Evolutionary conservation across 2,329 filamentous ascomycete genomes (phyloP), one percentile per base, ranked within the genome.

Genomic region (Cladosporium colombiae): DNA sequence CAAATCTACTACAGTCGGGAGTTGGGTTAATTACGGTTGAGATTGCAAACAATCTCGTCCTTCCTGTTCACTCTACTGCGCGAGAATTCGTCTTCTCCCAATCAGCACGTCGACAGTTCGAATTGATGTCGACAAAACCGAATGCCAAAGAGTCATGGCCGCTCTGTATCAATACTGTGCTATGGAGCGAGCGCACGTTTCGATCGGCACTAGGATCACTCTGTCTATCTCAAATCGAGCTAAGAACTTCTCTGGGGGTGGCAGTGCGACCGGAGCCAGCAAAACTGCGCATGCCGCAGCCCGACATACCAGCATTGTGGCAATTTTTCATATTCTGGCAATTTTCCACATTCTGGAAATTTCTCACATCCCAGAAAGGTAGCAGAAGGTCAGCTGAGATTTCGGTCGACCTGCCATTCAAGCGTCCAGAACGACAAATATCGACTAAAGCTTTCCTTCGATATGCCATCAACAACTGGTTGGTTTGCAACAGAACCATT

Each of bases 11-110:
- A 40, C 37, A 40, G 0, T 40, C 37, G 7, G 37, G 37, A 40
- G 37, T 40, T 40, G 37, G 37, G 16, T 40, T 40, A 25, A 21
- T 50, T 10, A 50, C 46, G 23, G 10, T 50, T 10, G 46, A 50
- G 3, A 3, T 8, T 23, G 46, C 46, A 13, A 16, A 50, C 10
- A 21, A 7, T 5, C 2, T 50, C 25, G 7, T 58, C 55, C 55
- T 58, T 23, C 55, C 55, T 37, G 29, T 58, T 14, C 55, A 58
- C 55, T 37, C 29, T 58, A 58, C 55, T 37, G 25, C 31, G 29
- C 35, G 27, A 23, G 16, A 58, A n/a, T 31, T 29, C n/a, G 55
- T 31, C n/a, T 58, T 58, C 31, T 58, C 55, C 25, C 11, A 35
- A 31, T 14, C 21, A n/a, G 55, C 13, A 31, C 55, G 55, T 37